Conservation (phyloP, 805 yeast species). For the Candida vaughaniae region DNA sequence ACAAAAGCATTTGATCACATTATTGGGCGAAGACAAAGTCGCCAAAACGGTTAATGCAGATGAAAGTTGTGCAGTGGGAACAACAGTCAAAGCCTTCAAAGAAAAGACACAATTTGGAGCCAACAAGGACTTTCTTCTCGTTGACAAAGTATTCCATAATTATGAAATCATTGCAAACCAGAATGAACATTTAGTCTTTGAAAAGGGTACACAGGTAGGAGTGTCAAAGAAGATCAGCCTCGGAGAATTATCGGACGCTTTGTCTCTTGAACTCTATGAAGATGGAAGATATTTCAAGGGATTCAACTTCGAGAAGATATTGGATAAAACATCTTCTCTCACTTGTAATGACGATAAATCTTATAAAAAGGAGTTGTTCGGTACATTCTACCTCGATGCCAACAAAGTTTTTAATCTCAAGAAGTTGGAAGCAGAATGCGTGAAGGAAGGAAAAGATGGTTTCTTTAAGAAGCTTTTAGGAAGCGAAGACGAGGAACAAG, state of each 20-base stretch:
- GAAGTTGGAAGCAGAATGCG: constrained; percentile 47
- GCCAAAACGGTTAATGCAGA: constrained; percentile 92
- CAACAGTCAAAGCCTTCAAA: constrained; percentile 76
- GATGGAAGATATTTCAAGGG: constrained; percentile 35
- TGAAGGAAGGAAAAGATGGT: constrained; percentile 16
- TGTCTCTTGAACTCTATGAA: constrained; percentile 36
- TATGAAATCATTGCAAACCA: constrained; percentile 41
- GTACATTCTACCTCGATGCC: constrained; percentile 44
- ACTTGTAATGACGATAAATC: constrained; percentile 38
- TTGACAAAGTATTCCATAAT: constrained; percentile 54
- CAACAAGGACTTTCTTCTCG: constrained; percentile 51
- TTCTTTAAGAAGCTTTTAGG: constrained; percentile 27
- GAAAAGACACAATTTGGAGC: constrained; percentile 66
- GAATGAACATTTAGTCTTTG: constrained; percentile 37
- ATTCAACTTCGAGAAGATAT: constrained; percentile 23
- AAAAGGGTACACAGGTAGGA: constrained; percentile 43
- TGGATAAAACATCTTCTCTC: constrained; percentile 28
- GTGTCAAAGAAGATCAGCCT: constrained; percentile 34
- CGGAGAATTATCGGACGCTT: constrained; percentile 27
- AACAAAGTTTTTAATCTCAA: constrained; percentile 51
- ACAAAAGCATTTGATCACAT: constrained; percentile 54
- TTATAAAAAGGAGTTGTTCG: constrained; percentile 27
- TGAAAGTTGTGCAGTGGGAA: constrained; percentile 89
- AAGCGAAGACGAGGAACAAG: constrained; percentile 21
- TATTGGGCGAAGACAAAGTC: constrained; percentile 53